A percentile compares a stretch with the other conserved stretches of the same genome.
Evolutionary conservation across 345 rosid genomes (phyloP).

Genomic region (Gossypium mustelinum): DNA sequence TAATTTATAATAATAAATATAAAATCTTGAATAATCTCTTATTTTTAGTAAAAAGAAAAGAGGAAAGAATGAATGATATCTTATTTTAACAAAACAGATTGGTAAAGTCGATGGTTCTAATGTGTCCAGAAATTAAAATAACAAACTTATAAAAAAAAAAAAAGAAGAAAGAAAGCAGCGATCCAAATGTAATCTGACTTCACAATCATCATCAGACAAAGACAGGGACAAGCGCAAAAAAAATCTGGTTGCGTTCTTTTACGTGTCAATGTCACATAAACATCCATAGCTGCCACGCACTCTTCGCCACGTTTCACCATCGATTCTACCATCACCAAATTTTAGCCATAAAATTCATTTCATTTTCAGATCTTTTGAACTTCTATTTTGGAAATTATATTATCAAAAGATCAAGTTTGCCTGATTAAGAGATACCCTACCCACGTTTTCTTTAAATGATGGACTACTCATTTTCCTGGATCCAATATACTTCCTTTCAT

Average conservation of each 20-base stretch:
- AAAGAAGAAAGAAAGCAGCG: background rate
- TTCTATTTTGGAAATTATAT: background rate
- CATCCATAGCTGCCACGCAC: constrained; percentile 8
- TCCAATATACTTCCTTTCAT: background rate
- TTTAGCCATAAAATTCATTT: background rate
- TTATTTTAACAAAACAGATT: too few relatives aligned
- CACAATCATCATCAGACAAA: background rate
- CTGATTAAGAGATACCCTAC: background rate
- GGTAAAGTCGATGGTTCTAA: background rate
- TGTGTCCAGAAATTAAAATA: background rate
- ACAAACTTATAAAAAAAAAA: background rate
- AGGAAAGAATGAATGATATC: too few relatives aligned
- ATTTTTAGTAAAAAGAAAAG: too few relatives aligned
- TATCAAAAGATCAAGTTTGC: background rate
- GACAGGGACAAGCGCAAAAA: background rate
- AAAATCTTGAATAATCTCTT: too few relatives aligned
- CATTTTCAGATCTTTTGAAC: background rate
- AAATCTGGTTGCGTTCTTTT: background rate
- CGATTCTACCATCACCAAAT: background rate
- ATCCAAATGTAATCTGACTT: background rate
- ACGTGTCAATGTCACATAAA: background rate
- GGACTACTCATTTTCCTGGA: background rate
- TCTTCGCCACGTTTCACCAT: background rate
- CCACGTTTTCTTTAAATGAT: too few relatives aligned
- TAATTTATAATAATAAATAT: too few relatives aligned